Evolutionary conservation across 2,329 filamentous ascomycete genomes (phyloP).

Genomic region (Xylariaceae sp.): DNA sequence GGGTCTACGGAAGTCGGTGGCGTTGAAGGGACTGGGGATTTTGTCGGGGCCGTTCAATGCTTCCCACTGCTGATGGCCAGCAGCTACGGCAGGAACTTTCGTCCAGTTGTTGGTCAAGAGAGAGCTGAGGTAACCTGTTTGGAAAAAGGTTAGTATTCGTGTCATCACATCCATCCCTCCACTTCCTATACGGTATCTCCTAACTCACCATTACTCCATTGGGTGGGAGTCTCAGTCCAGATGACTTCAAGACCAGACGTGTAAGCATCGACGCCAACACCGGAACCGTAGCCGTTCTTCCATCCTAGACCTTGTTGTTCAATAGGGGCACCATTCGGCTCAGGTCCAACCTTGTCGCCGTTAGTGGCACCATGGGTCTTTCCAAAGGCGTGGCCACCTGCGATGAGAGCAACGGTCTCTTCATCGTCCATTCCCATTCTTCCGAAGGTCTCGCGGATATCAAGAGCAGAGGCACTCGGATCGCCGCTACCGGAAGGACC

Average conservation of each 20-base stretch:
- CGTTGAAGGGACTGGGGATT: conserved; percentile 67
- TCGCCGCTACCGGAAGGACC: conserved; percentile 69
- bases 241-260: conserved; percentile 74
- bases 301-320: conserved; percentile 69
- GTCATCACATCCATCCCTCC: background rate
- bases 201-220: conserved; percentile 59
- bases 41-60: conserved; percentile 62
- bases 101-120: conserved; percentile 78
- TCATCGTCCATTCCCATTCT: conserved; percentile 81
- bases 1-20: conserved; percentile 66
- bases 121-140: conserved; percentile 60
- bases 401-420: conserved; percentile 76
- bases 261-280: conserved; percentile 66
- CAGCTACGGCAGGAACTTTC: conserved; percentile 64
- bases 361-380: conserved; percentile 73
- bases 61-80: conserved; percentile 69
- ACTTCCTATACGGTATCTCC: background rate
- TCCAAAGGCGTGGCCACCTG: conserved; percentile 71
- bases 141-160: background rate
- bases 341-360: conserved; percentile 61
- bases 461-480: conserved; percentile 61
- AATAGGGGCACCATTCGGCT: conserved; percentile 61
- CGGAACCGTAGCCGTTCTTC: conserved; percentile 58
- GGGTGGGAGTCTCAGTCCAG: conserved; percentile 70
- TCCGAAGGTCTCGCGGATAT: conserved; percentile 69